A percentile compares a stretch with the other conserved stretches of the same genome.
phyloP scores from a whole-genome alignment of 805 yeast genomes.

The Spathaspora girioi region DNA sequence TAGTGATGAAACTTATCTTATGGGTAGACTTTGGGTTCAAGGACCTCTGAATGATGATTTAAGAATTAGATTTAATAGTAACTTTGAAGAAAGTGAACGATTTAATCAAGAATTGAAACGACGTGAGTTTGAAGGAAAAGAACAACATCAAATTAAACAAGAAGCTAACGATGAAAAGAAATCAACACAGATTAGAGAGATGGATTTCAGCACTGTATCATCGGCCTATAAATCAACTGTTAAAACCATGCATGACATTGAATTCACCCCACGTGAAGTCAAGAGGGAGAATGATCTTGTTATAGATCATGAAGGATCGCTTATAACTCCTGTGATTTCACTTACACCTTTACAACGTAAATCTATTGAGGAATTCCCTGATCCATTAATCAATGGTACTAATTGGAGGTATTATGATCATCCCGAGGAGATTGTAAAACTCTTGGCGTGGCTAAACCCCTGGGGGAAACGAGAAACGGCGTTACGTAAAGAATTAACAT shows the following conservation, averaged over 20 bases:
- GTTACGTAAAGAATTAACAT: conserved; percentile 57
- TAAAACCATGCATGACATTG: conserved; percentile 4
- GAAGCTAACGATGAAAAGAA: conserved; percentile 17
- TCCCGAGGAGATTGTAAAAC: conserved; percentile 50
- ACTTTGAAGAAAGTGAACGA: conserved; percentile 12
- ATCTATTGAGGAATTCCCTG: conserved; percentile 62
- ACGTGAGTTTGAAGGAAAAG: conserved; percentile 13
- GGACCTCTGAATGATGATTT: conserved; percentile 67
- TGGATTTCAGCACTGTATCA: conserved; percentile 17
- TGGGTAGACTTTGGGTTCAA: conserved; percentile 88
- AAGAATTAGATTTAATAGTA: conserved; percentile 15
- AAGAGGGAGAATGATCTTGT: conserved; percentile 1
- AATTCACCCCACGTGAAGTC: not conserved
- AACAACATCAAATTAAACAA: conserved; percentile 8
- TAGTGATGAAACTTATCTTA: conserved; percentile 56
- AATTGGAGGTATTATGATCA: conserved; percentile 74
- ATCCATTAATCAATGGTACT: conserved; percentile 45
- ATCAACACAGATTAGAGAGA: conserved; percentile 11
- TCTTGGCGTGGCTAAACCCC: conserved; percentile 66
- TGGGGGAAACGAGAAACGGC: conserved; percentile 72
- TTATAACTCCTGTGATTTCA: conserved; percentile 5
- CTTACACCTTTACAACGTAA: conserved; percentile 51
- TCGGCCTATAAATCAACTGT: conserved; percentile 19
- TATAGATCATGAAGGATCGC: conserved; percentile 18
- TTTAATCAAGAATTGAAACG: conserved; percentile 6